These are phyloP conservation scores for Suillus cothurnatus DNA, from an alignment of 768 basidiomycete species.

Conservation along the genomic window DNA sequence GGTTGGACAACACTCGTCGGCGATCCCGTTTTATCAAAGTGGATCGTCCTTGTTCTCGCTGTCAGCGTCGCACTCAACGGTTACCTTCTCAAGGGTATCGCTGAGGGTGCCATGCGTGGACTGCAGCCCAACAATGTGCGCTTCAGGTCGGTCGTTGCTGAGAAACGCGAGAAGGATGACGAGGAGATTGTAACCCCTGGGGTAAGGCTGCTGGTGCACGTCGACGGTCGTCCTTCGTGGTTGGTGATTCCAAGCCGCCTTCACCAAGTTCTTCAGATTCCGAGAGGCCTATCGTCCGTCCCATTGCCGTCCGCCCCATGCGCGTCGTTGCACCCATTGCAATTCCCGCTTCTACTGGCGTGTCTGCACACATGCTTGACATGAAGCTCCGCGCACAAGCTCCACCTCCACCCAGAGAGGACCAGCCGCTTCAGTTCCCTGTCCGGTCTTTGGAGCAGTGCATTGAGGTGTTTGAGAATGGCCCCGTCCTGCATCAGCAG, in stretches of 20 bases:
- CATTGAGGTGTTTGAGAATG: constrained; percentile 77
- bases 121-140: constrained; percentile 33
- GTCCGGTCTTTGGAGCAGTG: constrained; percentile 73
- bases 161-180: constrained; percentile 25
- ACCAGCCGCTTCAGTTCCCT: constrained; percentile 15
- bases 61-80: constrained; percentile 91
- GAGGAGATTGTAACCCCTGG: constrained; percentile 22
- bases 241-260: constrained; percentile 21
- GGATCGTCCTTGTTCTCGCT: constrained; percentile 88
- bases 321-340: constrained; percentile 23
- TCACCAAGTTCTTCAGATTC: constrained; percentile 13
- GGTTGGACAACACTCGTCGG: constrained; percentile 90
- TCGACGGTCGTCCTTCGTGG: constrained; percentile 25
- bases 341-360: constrained; percentile 22
- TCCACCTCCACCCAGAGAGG: constrained; percentile 16
- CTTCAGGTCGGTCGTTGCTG: constrained; percentile 27
- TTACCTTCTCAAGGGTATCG: constrained; percentile 87
- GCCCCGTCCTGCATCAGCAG: constrained; percentile 58
- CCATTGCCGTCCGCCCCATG: constrained; percentile 1
- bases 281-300: constrained; percentile 21
- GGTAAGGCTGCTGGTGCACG: constrained; percentile 16
- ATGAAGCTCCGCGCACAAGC: constrained; percentile 36
- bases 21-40: constrained; percentile 92
- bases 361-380: constrained; percentile 32
- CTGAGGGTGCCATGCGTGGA: constrained; percentile 48